Conservation (phyloP, 768 basidiomycete genomes). For the Termitomyces sp. region DNA sequence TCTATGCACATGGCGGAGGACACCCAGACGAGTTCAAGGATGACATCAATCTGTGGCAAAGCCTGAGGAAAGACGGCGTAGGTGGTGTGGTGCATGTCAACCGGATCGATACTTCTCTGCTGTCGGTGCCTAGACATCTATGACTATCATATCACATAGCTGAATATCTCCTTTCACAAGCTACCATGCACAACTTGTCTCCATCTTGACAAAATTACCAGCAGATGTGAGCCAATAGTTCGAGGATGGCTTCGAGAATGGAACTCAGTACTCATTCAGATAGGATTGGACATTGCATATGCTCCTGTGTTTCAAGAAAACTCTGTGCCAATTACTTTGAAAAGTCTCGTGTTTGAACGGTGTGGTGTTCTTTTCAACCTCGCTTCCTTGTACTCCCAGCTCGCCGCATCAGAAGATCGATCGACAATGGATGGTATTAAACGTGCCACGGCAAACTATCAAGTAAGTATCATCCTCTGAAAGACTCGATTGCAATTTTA, state of each 20-base stretch:
- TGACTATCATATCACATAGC: neutral
- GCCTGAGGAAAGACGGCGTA: conserved; percentile 51
- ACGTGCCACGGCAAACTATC: conserved; percentile 63
- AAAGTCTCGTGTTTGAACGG: conserved; percentile 79
- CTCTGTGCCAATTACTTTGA: conserved; percentile 53
- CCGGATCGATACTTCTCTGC: conserved; percentile 43
- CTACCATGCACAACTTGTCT: conserved; percentile 88
- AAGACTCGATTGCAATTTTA: neutral
- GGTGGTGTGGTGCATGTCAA: conserved; percentile 49
- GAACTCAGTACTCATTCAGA: conserved; percentile 32
- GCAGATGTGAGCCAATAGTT: conserved; percentile 45
- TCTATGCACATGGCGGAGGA: conserved; percentile 58
- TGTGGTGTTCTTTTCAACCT: conserved; percentile 80
- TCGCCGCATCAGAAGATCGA: conserved; percentile 69
- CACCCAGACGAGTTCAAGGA: conserved; percentile 82
- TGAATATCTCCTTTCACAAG: conserved; percentile 33
- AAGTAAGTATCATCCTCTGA: conserved; percentile 36
- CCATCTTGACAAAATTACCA: conserved; percentile 81
- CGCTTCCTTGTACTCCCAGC: conserved; percentile 77
- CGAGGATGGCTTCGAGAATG: neutral
- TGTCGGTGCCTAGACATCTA: conserved; percentile 39
- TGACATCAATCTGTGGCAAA: conserved; percentile 71
- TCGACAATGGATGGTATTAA: conserved; percentile 77
- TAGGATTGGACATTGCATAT: conserved; percentile 68
- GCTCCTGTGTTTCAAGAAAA: conserved; percentile 60